Base-by-base conservation (phyloP, 2,329 filamentous ascomycete genomes). In the Fusarium redolens region DNA sequence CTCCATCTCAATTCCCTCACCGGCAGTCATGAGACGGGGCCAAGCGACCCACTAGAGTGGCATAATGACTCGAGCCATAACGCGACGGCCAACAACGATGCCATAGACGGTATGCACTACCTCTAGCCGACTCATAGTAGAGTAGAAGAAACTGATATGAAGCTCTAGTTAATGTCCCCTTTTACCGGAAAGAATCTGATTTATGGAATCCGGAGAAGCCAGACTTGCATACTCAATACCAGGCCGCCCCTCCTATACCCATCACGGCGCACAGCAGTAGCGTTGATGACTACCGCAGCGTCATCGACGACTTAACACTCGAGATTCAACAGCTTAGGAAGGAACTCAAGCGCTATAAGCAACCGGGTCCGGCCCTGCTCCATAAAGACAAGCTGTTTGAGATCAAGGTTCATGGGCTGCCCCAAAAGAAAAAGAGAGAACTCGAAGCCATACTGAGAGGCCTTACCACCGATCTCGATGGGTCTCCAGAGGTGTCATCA, bases 281-380 rank as follows among this genome's bases (percentile, higher is more conserved):
- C 55, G 90, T 89, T 30, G 93, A 93, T 63, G 93, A 95, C 62
- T 95, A 91, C 67, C 87, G 93, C 45, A 92, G 92, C 73, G 93
- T 97, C n/a, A 96, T 97, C 51, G 94, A 97, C 76, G 94, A 97
- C 78, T 81, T 97, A 66, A 97, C 94, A 0, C 85, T 97, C 28
- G 92, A 95, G 78, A 97, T 96, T 79, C 93, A 94, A 79, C 91
- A 90, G 56, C 80, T 97, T 68, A 95, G 92, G 82, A 90, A 92
- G 73, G 90, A 91, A 75, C 77, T 97, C 60, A 92, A 89, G 76
- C 91, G 89, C 58, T 93, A 93, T 69, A 92, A 93, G 79, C 90
- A 90, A 71, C 82, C 89, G 35, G 89, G 92, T 3, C 89, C 90
- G 22, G 86, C 91, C 43, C 88, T 91, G 69, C 82, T 95, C 55